Evolutionary conservation across 345 rosid genomes (phyloP), one percentile per base, ranked within the genome.

Genomic region (Eucalyptus curtisii): DNA sequence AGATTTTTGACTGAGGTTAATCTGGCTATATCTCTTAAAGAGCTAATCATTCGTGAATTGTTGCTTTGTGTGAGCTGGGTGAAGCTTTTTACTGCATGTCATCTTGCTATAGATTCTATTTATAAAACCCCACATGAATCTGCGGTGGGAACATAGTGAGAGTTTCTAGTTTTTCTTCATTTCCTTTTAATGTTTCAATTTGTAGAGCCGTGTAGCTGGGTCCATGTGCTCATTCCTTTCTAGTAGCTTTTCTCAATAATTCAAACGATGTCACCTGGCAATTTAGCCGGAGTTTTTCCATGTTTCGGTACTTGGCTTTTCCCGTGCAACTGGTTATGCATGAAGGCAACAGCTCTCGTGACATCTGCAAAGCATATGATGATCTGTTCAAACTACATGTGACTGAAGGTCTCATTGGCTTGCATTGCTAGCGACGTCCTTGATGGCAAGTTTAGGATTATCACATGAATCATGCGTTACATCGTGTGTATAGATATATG

Each of bases 1-100:
- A 97, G 92, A 95, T 96, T 94, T 96, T 98, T 91, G 99, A 98
- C 90, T 98, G 94, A 97, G 89, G 87, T 49, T 76, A 76, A 76
- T 37, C 15, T 19, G 82, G 82, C 82, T 37, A 40, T 76, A 76
- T 76, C 82, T 37, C 25, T 76, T 76, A 37, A 20, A 37, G 82
- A 76, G 82, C 82, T 76, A 76, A 37, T 37, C 12, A 76, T 37
- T 76, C 47, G 1, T 76, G 47, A 37, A 76, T 76, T 76, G 82
- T 76, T 76, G 45, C 82, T 20, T 11, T 76, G 27, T 24, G 42
- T 76, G 82, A 37, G 45, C 82, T 76, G 82, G 14, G 24, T 76
- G 82, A 76, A 76, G 82, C 82, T 76, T 76, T 76, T 76, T 76
- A 19, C 82, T 10, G 27, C 45, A 76, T 11, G 82, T 20, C 82